Conservation (phyloP, 257 asterid species). For the Echium plantagineum region DNA sequence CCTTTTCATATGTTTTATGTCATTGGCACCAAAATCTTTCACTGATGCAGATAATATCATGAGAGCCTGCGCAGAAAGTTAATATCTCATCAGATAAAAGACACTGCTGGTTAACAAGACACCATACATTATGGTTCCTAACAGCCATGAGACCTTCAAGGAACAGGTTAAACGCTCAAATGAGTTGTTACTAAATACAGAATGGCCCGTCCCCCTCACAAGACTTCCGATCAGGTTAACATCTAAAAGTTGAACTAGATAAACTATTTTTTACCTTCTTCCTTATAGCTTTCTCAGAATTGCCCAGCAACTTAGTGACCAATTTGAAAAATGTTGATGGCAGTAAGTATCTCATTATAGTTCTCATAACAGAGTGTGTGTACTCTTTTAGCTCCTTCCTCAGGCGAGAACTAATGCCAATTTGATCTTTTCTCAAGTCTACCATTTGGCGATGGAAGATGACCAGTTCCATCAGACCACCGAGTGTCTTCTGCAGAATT, state of each 20-base stretch:
- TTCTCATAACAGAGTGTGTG: slow-evolving; percentile 35
- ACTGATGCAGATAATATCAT: slow-evolving; percentile 60
- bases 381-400: slow-evolving; percentile 59
- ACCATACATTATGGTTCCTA: no score
- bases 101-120: not conserved
- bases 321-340: slow-evolving; percentile 62
- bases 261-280: slow-evolving; percentile 49
- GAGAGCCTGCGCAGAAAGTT: slow-evolving; percentile 56
- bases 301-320: slow-evolving; percentile 47
- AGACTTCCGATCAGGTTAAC: not conserved
- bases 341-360: slow-evolving; percentile 41
- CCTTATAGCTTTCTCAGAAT: slow-evolving; percentile 38
- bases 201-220: not conserved
- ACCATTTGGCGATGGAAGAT: slow-evolving; percentile 46
- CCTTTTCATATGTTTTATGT: slow-evolving; percentile 34
- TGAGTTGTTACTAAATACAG: no score
- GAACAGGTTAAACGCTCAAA: not conserved
- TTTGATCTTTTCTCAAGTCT: slow-evolving; percentile 39
- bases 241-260: not conserved
- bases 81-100: not conserved
- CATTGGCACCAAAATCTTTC: slow-evolving; percentile 36
- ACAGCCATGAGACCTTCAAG: not conserved
- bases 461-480: slow-evolving; percentile 67
- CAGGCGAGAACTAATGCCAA: slow-evolving; percentile 36
- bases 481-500: slow-evolving; percentile 52